Conservation (phyloP, 2,329 filamentous ascomycete genomes). For the Cladophialophora immunda region DNA sequence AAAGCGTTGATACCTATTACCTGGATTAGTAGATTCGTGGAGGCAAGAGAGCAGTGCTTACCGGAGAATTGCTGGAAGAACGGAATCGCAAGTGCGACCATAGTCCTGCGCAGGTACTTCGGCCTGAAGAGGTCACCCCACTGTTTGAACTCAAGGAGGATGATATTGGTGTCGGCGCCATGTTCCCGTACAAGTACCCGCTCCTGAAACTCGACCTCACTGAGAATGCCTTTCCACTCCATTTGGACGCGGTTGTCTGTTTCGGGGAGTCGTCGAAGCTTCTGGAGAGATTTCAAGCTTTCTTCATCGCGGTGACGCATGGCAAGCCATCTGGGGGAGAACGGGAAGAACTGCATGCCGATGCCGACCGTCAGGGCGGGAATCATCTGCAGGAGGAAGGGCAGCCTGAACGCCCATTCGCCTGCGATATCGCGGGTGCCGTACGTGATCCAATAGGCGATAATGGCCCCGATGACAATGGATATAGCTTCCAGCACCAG, state of each 20-base stretch:
- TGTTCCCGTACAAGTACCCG: not conserved
- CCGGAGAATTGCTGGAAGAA: conserved; percentile 58
- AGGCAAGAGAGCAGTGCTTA: not conserved
- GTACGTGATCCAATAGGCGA: conserved; percentile 65
- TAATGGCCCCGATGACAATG: conserved; percentile 59
- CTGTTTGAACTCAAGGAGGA: not conserved
- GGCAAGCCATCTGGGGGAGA: conserved; percentile 57
- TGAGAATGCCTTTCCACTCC: conserved; percentile 46
- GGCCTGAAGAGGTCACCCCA: not conserved
- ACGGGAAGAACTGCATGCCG: conserved; percentile 58
- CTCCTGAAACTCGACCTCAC: conserved; percentile 1
- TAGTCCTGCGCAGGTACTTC: conserved; percentile 34
- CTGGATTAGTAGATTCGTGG: not conserved
- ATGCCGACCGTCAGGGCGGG: conserved; percentile 45
- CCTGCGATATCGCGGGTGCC: conserved; percentile 49
- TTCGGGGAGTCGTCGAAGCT: conserved; percentile 53
- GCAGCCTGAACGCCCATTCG: conserved; percentile 57
- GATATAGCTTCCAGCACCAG: conserved; percentile 58
- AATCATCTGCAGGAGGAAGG: conserved; percentile 50
- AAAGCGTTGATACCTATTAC: conserved; percentile 56
- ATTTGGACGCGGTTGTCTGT: conserved; percentile 55
- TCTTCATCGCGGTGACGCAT: conserved; percentile 52
- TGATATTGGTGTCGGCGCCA: not conserved
- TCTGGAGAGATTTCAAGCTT: conserved; percentile 48
- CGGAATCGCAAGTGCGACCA: conserved; percentile 51